Evolutionary conservation across 2,329 filamentous ascomycete genomes (phyloP).

Genomic region (Diaporthe ilicicola): DNA sequence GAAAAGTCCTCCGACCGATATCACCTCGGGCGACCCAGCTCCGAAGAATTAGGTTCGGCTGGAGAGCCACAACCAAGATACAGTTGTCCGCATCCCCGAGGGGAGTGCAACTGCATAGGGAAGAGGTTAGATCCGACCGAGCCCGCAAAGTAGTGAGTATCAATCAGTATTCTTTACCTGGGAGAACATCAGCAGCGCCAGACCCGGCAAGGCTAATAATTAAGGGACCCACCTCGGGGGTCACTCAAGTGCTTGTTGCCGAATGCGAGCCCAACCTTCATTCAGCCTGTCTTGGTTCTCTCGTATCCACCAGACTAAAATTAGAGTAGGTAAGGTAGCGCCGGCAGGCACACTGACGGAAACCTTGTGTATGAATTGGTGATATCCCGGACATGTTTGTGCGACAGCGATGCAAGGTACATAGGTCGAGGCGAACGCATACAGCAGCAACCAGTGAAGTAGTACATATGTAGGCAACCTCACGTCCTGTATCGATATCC

Average conservation of each 20-base stretch:
- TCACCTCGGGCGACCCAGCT: constrained; percentile 5
- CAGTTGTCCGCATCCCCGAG: neutral
- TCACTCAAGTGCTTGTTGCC: neutral
- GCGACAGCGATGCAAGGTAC: no score
- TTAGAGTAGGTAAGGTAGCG: neutral
- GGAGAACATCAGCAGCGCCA: neutral
- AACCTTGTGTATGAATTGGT: neutral
- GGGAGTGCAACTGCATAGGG: neutral
- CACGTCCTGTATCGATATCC: neutral
- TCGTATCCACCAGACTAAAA: neutral
- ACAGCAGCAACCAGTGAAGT: neutral
- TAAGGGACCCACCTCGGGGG: neutral
- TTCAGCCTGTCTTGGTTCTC: neutral
- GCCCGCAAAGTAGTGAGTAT: no score
- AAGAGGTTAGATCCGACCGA: neutral
- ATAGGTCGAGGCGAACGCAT: neutral
- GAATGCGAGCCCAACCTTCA: neutral
- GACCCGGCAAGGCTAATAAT: neutral
- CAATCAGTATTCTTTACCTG: neutral
- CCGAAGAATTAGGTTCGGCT: neutral
- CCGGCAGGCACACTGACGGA: neutral
- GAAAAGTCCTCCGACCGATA: neutral
- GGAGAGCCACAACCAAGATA: neutral
- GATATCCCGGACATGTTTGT: neutral
- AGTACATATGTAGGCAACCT: no score